These are phyloP conservation scores for Alternaria triticina DNA, from an alignment of 2,329 filamentous ascomycete species.

Conservation along the genomic window DNA sequence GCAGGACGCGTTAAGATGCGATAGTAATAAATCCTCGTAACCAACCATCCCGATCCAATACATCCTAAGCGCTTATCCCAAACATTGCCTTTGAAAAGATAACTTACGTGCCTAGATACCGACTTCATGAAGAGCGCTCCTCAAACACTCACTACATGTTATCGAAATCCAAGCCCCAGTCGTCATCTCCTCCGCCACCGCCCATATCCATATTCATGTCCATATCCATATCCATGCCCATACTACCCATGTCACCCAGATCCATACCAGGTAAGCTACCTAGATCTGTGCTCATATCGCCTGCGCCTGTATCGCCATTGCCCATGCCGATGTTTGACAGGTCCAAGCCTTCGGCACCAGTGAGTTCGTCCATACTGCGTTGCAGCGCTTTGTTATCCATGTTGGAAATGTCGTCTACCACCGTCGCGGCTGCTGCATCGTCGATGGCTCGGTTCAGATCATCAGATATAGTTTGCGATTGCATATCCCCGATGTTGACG, in stretches of 20 bases:
- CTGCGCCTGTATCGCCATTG: constrained; percentile 24
- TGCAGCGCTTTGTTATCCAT: constrained; percentile 45
- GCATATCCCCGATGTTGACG: constrained; percentile 38
- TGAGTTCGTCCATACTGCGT: constrained; percentile 40
- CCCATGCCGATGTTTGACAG: constrained; percentile 41
- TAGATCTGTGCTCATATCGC: constrained; percentile 30
- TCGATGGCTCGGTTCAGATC: constrained; percentile 46
- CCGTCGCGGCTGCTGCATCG: constrained; percentile 42
- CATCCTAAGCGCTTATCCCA: not conserved
- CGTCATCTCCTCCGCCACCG: constrained; percentile 40
- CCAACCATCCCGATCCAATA: not conserved
- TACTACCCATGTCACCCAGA: constrained; percentile 38
- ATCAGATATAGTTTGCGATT: constrained; percentile 32
- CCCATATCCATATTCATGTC: constrained; percentile 36
- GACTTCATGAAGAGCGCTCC: not conserved
- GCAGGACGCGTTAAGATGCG: not conserved
- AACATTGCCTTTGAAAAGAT: not conserved
- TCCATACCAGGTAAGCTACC: constrained; percentile 37
- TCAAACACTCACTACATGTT: constrained; percentile 35
- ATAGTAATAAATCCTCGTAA: not conserved
- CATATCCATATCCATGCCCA: constrained; percentile 33
- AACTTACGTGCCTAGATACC: not conserved
- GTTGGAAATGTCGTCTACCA: constrained; percentile 37
- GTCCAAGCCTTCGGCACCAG: constrained; percentile 34
- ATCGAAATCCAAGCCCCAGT: constrained; percentile 53